Percentiles rank a stretch among this genome's conserved stretches.
Conservation (phyloP, 345 rosid species). For the Kernera saxatilis region DNA sequence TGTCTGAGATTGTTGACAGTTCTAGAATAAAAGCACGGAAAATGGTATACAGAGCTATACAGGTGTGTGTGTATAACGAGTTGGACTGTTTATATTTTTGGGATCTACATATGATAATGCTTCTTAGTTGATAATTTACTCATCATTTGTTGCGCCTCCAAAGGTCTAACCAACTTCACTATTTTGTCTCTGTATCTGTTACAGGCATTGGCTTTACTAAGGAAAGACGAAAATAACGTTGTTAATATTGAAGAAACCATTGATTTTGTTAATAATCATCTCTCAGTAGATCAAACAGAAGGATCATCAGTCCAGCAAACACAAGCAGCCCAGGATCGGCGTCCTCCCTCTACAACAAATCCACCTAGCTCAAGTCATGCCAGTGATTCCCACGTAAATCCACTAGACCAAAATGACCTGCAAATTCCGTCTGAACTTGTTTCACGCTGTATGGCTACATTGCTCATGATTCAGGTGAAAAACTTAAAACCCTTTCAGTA, state of each 20-base stretch:
- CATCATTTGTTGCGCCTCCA: conserved; percentile 3
- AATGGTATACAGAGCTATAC: conserved; percentile 65
- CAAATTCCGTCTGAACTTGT: conserved; percentile 61
- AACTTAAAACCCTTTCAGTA: not conserved
- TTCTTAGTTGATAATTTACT: not conserved
- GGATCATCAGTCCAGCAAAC: conserved; percentile 28
- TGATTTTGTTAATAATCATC: conserved; percentile 56
- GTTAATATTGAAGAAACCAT: conserved; percentile 59
- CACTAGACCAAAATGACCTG: conserved; percentile 32
- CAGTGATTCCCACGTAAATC: conserved; percentile 33
- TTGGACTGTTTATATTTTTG: conserved; percentile 2
- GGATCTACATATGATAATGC: not conserved
- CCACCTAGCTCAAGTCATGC: conserved; percentile 27
- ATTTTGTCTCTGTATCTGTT: conserved; percentile 5
- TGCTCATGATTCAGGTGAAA: conserved; percentile 76
- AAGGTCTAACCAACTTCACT: not conserved
- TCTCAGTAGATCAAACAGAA: conserved; percentile 38
- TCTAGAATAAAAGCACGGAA: conserved; percentile 60
- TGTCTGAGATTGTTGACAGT: conserved; percentile 64
- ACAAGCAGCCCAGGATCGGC: conserved; percentile 38
- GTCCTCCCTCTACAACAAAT: conserved; percentile 26
- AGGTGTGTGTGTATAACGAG: conserved; percentile 40
- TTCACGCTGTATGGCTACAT: conserved; percentile 59
- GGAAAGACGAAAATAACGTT: conserved; percentile 31
- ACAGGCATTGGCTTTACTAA: conserved; percentile 55